These are phyloP conservation scores for Suzukiozyma palmioleophila DNA, from an alignment of 1,139 yeast species.

Conservation along the genomic window DNA sequence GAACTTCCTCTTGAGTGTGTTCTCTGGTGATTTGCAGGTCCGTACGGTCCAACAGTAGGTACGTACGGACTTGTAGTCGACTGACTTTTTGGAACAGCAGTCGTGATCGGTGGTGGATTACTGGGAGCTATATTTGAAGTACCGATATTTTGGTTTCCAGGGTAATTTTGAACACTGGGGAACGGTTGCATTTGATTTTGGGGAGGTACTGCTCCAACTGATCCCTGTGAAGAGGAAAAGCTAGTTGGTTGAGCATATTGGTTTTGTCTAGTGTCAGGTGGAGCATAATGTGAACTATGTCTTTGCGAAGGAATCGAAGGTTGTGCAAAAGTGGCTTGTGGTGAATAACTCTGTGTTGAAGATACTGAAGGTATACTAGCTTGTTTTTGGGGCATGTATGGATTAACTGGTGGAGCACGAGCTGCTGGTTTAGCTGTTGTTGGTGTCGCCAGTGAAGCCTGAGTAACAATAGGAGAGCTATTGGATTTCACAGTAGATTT, in stretches of 20 bases:
- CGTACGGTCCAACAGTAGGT: conserved; percentile 46
- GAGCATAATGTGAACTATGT: conserved; percentile 4
- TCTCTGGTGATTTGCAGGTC: conserved; percentile 32
- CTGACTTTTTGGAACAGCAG: conserved; percentile 16
- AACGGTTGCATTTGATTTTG: conserved; percentile 8
- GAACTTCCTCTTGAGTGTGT: conserved; percentile 43
- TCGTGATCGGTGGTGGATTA: conserved; percentile 12
- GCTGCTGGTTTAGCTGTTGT: conserved; percentile 10
- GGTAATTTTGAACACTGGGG: conserved; percentile 2
- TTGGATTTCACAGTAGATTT: conserved; percentile 17
- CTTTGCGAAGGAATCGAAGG: conserved; percentile 5
- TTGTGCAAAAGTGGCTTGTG: conserved; percentile 4
- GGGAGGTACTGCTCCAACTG: conserved; percentile 4
- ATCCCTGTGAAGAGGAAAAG: conserved; percentile 1
- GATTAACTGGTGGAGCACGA: conserved; percentile 13
- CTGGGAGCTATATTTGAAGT: conserved; percentile 2
- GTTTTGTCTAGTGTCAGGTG: not conserved
- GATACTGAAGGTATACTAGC: not conserved
- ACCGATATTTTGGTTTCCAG: not conserved
- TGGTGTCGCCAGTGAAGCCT: conserved; percentile 6
- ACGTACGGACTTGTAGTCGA: conserved; percentile 39
- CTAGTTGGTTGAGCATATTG: conserved; percentile 4
- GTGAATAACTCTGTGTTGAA: conserved; percentile 4
- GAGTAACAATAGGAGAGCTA: conserved; percentile 10
- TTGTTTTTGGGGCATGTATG: conserved; percentile 12